A percentile compares a stretch with the other conserved stretches of the same genome.
These are phyloP conservation scores for Penicillium sp. DNA, from an alignment of 2,329 filamentous ascomycete genomes.

Conservation along the genomic window DNA sequence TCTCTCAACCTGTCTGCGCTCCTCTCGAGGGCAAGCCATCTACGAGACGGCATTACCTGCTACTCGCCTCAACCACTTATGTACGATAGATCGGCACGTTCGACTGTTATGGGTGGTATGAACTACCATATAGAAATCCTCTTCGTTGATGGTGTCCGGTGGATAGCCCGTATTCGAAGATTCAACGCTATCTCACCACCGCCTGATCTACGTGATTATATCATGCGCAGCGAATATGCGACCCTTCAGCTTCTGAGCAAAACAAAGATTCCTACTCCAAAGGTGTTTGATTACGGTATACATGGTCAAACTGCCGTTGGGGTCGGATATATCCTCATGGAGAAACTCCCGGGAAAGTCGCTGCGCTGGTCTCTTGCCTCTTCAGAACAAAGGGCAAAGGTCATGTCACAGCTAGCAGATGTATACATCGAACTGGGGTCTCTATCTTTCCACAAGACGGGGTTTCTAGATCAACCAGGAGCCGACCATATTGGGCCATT, in stretches of 20 bases:
- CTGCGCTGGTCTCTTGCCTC: background rate
- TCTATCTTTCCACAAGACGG: background rate
- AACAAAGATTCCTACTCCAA: constrained; percentile 34
- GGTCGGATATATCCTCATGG: constrained; percentile 40
- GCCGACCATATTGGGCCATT: background rate
- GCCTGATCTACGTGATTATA: constrained; percentile 20
- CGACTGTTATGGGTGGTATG: constrained; percentile 42
- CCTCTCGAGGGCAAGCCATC: constrained; percentile 29
- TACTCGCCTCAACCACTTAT: constrained; percentile 29
- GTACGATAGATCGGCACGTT: constrained; percentile 32
- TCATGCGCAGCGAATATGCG: constrained; percentile 37
- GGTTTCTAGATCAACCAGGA: constrained; percentile 12
- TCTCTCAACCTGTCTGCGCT: constrained; percentile 37
- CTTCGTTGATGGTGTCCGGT: constrained; percentile 41
- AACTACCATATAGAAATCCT: constrained; percentile 41
- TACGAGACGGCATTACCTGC: constrained; percentile 34
- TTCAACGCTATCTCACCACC: constrained; percentile 39
- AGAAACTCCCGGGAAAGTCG: constrained; percentile 37
- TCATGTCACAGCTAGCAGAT: background rate
- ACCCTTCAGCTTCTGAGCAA: constrained; percentile 28
- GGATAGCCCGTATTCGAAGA: constrained; percentile 41
- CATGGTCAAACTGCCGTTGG: constrained; percentile 32
- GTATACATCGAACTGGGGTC: background rate
- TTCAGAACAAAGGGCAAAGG: background rate
- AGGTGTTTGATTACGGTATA: constrained; percentile 33